Percentiles rank a stretch among this genome's conserved stretches.
Evolutionary conservation across 345 rosid genomes (phyloP).

Genomic region (Eutrema yunnanense): DNA sequence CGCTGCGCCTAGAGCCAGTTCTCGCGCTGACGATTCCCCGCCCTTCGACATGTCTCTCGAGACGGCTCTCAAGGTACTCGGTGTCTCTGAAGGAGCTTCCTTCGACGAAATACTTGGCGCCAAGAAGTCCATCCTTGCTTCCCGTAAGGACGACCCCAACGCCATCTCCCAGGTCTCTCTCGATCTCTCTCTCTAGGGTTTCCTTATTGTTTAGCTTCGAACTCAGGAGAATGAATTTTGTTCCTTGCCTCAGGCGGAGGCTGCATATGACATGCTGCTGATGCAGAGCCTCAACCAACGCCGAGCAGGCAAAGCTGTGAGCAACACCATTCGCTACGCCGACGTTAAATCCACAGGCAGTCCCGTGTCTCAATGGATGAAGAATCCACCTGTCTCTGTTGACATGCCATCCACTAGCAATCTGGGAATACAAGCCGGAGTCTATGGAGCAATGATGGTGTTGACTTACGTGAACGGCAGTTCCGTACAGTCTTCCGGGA

Average conservation of each 20-base stretch:
- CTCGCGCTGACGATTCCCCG: constrained; percentile 86
- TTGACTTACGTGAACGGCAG: constrained; percentile 74
- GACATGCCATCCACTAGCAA: constrained; percentile 68
- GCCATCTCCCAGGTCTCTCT: constrained; percentile 69
- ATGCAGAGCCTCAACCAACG: constrained; percentile 93
- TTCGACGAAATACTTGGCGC: constrained; percentile 96
- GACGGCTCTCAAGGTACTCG: constrained; percentile 88
- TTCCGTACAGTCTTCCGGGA: constrained; percentile 36
- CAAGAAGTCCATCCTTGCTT: constrained; percentile 66
- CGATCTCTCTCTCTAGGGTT: neutral
- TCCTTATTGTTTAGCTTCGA: neutral
- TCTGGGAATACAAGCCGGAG: constrained; percentile 82
- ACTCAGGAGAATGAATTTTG: too few species aligned
- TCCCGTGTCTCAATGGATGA: constrained; percentile 66
- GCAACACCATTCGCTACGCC: constrained; percentile 74
- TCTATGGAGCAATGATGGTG: constrained; percentile 84
- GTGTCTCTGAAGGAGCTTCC: constrained; percentile 79
- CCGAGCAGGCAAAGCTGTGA: constrained; percentile 75
- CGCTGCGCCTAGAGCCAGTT: constrained; percentile 46
- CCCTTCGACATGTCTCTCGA: constrained; percentile 95
- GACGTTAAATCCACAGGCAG: constrained; percentile 77
- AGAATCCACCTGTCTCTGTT: constrained; percentile 56
- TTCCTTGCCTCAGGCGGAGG: constrained; percentile 56
- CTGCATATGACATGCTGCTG: constrained; percentile 97
- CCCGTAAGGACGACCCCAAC: constrained; percentile 72